Evolutionary conservation across 495 filamentous ascomycete species (phyloP).

Genomic region (Tuber aestivum): DNA sequence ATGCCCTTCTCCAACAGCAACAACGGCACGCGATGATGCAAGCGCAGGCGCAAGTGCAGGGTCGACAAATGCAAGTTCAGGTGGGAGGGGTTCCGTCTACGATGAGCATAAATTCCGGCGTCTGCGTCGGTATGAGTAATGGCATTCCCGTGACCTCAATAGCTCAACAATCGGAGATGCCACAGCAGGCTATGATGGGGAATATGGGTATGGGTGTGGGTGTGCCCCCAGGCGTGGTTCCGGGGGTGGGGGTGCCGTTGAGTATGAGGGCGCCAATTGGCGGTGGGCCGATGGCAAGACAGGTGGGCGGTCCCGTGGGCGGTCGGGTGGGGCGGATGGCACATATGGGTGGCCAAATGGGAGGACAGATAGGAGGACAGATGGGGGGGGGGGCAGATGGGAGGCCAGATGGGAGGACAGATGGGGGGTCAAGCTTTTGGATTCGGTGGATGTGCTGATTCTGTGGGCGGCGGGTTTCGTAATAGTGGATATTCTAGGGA

Average conservation of each 20-base stretch:
- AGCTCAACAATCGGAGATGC: constrained; percentile 31
- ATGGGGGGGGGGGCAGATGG: too few species aligned
- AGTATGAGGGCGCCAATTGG: constrained; percentile 22
- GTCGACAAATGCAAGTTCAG: constrained; percentile 35
- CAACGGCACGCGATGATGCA: constrained; percentile 39
- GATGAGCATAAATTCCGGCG: constrained; percentile 37
- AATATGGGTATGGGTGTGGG: constrained; percentile 31
- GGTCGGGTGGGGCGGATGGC: constrained; percentile 27
- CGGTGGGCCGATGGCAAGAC: constrained; percentile 8
- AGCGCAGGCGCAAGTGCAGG: constrained; percentile 35
- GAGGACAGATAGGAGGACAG: constrained; percentile 1
- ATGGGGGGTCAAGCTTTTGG: constrained; percentile 19
- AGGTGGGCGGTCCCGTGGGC: constrained; percentile 6
- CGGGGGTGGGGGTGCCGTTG: constrained; percentile 23
- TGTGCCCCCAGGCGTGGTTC: constrained; percentile 18
- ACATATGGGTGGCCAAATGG: constrained; percentile 8
- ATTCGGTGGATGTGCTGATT: too few species aligned
- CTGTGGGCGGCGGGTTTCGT: too few species aligned
- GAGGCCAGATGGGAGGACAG: constrained; percentile 18
- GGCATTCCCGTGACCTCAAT: constrained; percentile 34
- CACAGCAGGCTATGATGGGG: constrained; percentile 34
- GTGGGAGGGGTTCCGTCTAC: constrained; percentile 35
- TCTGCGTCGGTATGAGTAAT: constrained; percentile 28
- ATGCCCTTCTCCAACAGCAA: constrained; percentile 36
- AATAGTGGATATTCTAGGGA: too few species aligned